Evolutionary conservation across 1,284 basidiomycete species (phyloP).

Genomic region (Golubevia pallescens): DNA sequence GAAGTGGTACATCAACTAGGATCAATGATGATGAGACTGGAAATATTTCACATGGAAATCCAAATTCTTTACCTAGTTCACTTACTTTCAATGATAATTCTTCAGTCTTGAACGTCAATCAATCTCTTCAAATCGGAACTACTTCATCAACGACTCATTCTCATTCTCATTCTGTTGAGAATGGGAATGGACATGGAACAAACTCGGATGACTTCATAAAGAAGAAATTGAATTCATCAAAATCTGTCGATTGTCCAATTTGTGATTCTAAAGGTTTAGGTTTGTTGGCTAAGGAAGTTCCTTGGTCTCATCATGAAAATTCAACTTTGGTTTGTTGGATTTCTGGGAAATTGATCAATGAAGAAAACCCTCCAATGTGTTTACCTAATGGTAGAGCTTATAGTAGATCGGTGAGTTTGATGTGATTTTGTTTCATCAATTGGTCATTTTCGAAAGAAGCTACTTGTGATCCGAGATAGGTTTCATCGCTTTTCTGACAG

Average conservation of each 20-base stretch:
- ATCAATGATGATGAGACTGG: too few species aligned
- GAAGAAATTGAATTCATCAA: too few species aligned
- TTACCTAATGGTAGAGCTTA: constrained; percentile 93
- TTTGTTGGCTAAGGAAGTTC: constrained; percentile 79
- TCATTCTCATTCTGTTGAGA: too few species aligned
- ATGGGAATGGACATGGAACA: too few species aligned
- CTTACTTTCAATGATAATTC: background rate
- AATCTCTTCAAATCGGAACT: too few species aligned
- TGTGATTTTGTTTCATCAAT: constrained; percentile 4
- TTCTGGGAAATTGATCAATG: constrained; percentile 91
- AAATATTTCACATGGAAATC: too few species aligned
- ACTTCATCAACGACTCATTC: too few species aligned
- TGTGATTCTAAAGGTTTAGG: constrained; percentile 78
- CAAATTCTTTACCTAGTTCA: too few species aligned
- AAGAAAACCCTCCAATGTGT: constrained; percentile 86
- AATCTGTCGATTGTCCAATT: constrained; percentile 77
- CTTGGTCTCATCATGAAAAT: constrained; percentile 90
- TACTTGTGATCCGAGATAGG: too few species aligned
- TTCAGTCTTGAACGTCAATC: too few species aligned
- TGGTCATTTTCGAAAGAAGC: background rate
- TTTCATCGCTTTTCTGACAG: constrained; percentile 3
- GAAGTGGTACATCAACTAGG: too few species aligned
- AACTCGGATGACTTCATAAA: too few species aligned
- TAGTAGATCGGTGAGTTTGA: constrained; percentile 77
- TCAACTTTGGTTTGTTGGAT: constrained; percentile 92